Evolutionary conservation across 345 rosid species (phyloP).

Genomic region (Erysimum cheiranthoides): DNA sequence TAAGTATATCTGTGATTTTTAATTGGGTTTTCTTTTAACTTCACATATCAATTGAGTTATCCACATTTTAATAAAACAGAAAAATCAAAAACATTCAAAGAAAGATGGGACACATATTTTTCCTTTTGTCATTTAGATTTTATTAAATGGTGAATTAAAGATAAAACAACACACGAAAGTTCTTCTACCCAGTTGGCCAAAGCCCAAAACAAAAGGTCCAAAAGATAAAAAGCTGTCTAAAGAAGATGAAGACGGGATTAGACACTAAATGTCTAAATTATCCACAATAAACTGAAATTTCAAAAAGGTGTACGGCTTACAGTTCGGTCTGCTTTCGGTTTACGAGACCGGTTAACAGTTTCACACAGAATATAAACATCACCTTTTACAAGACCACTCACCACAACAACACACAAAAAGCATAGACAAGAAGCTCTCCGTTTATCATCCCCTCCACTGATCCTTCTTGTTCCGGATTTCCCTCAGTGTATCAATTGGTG

Average conservation of each 20-base stretch:
- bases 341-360: slow-evolving; percentile 4
- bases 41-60: too few relatives aligned
- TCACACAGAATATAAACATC: slow-evolving; percentile 3
- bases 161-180: too few relatives aligned
- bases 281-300: slow-evolving; percentile 16
- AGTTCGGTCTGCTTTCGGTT: slow-evolving; percentile 24
- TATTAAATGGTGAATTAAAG: too few relatives aligned
- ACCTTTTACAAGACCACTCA: neutral
- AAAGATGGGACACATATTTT: neutral
- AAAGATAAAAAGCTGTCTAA: too few relatives aligned
- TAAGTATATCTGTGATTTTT: too few relatives aligned
- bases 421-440: neutral
- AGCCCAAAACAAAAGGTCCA: too few relatives aligned
- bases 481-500: slow-evolving; percentile 72
- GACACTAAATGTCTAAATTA: neutral
- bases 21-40: too few relatives aligned
- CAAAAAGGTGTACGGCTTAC: neutral
- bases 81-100: neutral
- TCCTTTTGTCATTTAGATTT: too few relatives aligned
- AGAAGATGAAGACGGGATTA: neutral
- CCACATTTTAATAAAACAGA: neutral
- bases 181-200: too few relatives aligned
- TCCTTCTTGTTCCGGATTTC: slow-evolving; percentile 71
- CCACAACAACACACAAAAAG: slow-evolving; percentile 25
- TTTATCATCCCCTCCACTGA: slow-evolving; percentile 70